These are phyloP conservation scores for Parsonsia alboflavescens DNA, from an alignment of 257 asterid species.

Conservation along the genomic window DNA sequence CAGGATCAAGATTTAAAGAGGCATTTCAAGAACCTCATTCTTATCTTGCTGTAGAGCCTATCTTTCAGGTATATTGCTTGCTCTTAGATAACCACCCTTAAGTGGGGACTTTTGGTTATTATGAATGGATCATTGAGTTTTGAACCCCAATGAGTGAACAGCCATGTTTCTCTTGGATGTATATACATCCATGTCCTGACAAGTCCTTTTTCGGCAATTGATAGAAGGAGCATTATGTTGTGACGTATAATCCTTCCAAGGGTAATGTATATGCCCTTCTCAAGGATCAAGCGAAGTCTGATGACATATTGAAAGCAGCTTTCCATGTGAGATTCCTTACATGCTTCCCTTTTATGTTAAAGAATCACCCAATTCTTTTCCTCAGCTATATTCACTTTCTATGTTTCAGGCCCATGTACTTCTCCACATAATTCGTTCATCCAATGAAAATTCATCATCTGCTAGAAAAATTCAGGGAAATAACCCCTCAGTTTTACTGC, in stretches of 20 bases:
- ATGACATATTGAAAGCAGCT: constrained; percentile 92
- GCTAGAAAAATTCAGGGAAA: constrained; percentile 34
- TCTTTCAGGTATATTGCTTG: constrained; percentile 65
- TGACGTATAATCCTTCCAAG: constrained; percentile 79
- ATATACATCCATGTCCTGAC: neutral
- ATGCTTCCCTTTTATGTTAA: constrained; percentile 13
- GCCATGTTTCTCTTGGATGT: neutral
- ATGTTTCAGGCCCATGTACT: constrained; percentile 85
- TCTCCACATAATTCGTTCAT: constrained; percentile 67
- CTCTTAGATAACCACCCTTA: constrained; percentile 12
- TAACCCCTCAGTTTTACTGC: constrained; percentile 31
- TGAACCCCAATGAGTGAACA: neutral
- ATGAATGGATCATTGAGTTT: neutral
- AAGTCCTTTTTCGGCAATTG: constrained; percentile 14
- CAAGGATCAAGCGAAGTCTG: constrained; percentile 96
- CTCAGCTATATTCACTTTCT: constrained; percentile 26
- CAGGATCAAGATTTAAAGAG: constrained; percentile 94
- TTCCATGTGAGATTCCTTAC: constrained; percentile 69
- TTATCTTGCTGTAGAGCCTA: constrained; percentile 75
- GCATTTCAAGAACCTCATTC: constrained; percentile 92
- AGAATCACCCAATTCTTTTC: neutral
- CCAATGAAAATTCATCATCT: constrained; percentile 38
- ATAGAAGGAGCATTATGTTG: constrained; percentile 83
- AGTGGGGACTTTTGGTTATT: neutral
- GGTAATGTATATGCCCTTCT: constrained; percentile 78